Evolutionary conservation across 2,329 filamentous ascomycete genomes (phyloP), one percentile per base, ranked within the genome.

Genomic region (Pseudocercospora vitis): DNA sequence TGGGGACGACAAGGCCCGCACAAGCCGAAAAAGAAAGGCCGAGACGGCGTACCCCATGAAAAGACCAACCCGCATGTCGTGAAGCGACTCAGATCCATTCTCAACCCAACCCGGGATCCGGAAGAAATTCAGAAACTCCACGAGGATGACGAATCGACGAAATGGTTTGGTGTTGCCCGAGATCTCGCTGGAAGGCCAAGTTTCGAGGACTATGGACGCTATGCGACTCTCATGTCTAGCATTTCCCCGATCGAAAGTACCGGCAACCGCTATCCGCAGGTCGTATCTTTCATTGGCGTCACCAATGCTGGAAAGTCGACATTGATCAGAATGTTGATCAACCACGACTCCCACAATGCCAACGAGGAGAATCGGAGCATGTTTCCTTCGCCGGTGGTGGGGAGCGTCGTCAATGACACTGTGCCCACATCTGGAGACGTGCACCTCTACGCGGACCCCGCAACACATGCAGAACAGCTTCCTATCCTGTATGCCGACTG

Each of bases 401-500:
- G 76, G 2, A 72, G 71, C 12, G 62, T 67, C 2, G 69, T 70
- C 14, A 69, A 72, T 21, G 64, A 66, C 28, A 63, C 72, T 29
- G 63, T 76, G 4, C 74, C 78, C 1, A 80, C 77, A 3, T 78
- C 76, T 3, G 77, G 71, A 7, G 77, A 79, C 59, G 77, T 80
- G 2, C 78, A 81, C 62, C 66, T 81, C 3, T 81, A 81, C 54
- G 68, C 70, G 1, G 78, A 81, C 55, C 78, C 78, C 2, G 63
- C 68, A 0, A 76, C 73, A 2, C 66, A 71, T 21, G 58, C 64
- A 11, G 67, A 68, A 8, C 66, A 68, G 3, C 59, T 69, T 6
- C 78, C 78, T 0, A 68, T 80, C 16, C 67, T 81, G 3, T 75
- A 74, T 48, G 77, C 78, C 18, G 78, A 81, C 56, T 81, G 77